Percentiles rank a stretch among this genome's conserved stretches.
Evolutionary conservation across 805 yeast genomes (phyloP).

Genomic region (Yamadazyma sp.): DNA sequence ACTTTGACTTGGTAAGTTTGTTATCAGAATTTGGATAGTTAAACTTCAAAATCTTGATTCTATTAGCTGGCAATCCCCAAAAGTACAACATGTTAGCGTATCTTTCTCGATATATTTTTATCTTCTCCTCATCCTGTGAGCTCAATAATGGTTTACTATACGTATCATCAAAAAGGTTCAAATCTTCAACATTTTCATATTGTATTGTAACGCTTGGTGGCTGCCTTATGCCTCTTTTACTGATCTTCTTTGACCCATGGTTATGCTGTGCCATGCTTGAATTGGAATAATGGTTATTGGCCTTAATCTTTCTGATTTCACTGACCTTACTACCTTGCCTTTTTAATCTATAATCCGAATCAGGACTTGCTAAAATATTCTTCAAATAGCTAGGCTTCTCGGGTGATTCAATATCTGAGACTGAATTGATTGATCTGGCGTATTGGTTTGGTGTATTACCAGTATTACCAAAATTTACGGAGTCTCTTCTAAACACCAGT

Average conservation of each 20-base stretch:
- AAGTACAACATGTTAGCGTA: conserved; percentile 74
- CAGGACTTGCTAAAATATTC: conserved; percentile 1
- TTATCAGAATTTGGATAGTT: conserved; percentile 38
- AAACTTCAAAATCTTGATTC: conserved; percentile 75
- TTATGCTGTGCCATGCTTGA: not conserved
- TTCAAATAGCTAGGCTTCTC: conserved; percentile 10
- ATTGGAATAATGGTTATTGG: not conserved
- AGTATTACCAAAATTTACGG: not conserved
- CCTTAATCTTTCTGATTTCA: conserved; percentile 3
- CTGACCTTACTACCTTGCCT: not conserved
- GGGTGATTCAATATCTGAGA: conserved; percentile 6
- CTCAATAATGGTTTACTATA: conserved; percentile 40
- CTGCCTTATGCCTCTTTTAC: conserved; percentile 17
- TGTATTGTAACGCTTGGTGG: conserved; percentile 41
- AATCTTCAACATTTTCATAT: conserved; percentile 41
- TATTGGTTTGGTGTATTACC: conserved; percentile 5
- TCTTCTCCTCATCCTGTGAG: conserved; percentile 32
- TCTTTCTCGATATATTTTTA: conserved; percentile 51
- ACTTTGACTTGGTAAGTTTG: conserved; percentile 4
- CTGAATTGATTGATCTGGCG: conserved; percentile 17
- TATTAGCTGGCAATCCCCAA: conserved; percentile 82
- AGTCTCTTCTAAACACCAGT: conserved; percentile 4
- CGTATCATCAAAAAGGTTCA: conserved; percentile 45
- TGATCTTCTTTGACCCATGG: not conserved
- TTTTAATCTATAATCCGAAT: not conserved